Conservation (phyloP, 2,329 filamentous ascomycete genomes). For the Aspergillus tubingensis region DNA sequence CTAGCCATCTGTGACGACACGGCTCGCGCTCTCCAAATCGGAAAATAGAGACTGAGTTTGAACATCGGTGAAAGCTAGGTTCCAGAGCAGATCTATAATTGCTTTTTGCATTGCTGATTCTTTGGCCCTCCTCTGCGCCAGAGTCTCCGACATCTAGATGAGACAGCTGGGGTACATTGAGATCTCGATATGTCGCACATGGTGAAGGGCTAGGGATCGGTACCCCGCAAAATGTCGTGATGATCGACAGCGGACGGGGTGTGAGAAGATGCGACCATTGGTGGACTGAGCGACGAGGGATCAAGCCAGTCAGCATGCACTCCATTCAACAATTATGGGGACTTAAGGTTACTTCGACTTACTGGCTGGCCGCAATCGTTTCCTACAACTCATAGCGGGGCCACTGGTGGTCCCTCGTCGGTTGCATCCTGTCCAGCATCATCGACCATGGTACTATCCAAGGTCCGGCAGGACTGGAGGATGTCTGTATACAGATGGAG, state of each 20-base stretch:
- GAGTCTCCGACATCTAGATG: not conserved
- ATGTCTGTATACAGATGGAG: not conserved
- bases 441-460: not conserved
- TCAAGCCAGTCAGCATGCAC: not conserved
- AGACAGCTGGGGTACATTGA: not conserved
- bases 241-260: not conserved
- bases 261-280: not conserved
- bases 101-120: not conserved
- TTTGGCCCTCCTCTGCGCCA: not conserved
- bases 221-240: not conserved
- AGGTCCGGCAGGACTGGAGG: not conserved
- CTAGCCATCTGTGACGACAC: not conserved
- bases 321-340: not conserved
- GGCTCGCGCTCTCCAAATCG: not conserved
- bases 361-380: not conserved
- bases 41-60: not conserved
- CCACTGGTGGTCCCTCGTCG: no score
- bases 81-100: not conserved
- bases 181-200: not conserved
- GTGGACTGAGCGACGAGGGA: not conserved
- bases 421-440: not conserved
- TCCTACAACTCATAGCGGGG: not conserved
- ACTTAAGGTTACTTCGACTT: constrained; percentile 1
- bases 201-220: not conserved
- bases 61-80: not conserved